Conservation (phyloP, 1,284 basidiomycete species). For the Ganoderma sinense region DNA sequence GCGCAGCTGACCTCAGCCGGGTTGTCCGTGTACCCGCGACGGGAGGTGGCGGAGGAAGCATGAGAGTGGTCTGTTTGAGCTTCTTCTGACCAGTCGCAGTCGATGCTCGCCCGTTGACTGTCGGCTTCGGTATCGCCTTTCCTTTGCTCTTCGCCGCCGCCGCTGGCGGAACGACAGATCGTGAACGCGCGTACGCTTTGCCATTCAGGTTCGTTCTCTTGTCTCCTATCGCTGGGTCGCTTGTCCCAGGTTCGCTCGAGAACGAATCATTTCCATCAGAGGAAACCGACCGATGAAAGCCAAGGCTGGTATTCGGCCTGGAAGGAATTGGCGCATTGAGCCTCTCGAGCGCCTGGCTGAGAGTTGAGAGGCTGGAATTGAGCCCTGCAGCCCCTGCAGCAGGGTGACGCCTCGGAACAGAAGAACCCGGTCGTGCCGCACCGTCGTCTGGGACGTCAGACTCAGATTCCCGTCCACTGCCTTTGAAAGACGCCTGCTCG, state of each 20-base stretch:
- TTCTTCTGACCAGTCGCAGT: constrained; percentile 14
- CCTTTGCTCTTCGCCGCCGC: constrained; percentile 1
- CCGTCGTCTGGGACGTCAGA: background rate
- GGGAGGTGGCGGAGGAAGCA: constrained; percentile 33
- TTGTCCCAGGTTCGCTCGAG: background rate
- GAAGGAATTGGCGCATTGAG: constrained; percentile 66
- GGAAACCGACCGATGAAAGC: constrained; percentile 53
- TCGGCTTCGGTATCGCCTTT: background rate
- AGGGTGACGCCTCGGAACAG: background rate
- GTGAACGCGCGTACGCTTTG: constrained; percentile 3
- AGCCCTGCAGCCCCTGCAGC: constrained; percentile 7
- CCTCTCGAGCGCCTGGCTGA: constrained; percentile 68
- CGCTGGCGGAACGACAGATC: background rate
- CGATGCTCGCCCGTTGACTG: background rate
- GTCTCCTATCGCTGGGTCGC: constrained; percentile 6
- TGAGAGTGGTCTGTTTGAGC: constrained; percentile 31
- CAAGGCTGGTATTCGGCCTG: constrained; percentile 70
- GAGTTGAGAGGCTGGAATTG: constrained; percentile 46
- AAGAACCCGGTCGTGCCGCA: background rate
- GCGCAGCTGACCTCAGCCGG: constrained; percentile 13
- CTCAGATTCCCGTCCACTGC: background rate
- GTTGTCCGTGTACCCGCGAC: constrained; percentile 13
- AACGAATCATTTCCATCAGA: constrained; percentile 34
- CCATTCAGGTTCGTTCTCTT: constrained; percentile 9
- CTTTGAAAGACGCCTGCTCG: background rate